These are phyloP conservation scores for Arthrocladium fulminans DNA, from an alignment of 2,329 filamentous ascomycete species.

Conservation along the genomic window DNA sequence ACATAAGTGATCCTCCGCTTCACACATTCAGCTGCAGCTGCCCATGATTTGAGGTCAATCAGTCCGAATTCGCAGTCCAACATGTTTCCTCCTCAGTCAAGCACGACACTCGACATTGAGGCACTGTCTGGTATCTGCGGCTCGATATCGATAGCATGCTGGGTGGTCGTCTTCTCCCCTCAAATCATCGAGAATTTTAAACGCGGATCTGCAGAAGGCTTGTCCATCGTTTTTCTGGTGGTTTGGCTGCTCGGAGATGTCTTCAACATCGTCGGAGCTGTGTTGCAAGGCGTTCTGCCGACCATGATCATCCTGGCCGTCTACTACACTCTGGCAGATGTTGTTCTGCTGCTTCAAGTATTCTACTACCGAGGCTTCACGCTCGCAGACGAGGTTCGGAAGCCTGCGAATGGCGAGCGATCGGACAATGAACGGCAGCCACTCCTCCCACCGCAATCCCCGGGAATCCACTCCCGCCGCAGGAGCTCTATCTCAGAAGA, in stretches of 20 bases:
- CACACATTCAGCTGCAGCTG: not conserved
- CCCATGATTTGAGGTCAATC: not conserved
- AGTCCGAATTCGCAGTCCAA: not conserved
- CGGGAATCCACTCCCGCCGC: not conserved
- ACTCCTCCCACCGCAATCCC: conserved; percentile 13
- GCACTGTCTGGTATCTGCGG: conserved; percentile 89
- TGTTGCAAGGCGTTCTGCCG: conserved; percentile 81
- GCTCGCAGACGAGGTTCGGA: conserved; percentile 24
- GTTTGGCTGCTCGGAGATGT: conserved; percentile 91
- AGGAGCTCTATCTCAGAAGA: conserved; percentile 10
- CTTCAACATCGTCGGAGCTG: conserved; percentile 90
- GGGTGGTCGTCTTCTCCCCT: conserved; percentile 95
- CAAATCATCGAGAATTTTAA: conserved; percentile 95
- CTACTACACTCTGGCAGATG: conserved; percentile 86
- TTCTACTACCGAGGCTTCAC: conserved; percentile 89
- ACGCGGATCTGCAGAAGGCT: conserved; percentile 71
- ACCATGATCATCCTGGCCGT: conserved; percentile 95
- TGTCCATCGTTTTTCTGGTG: conserved; percentile 85
- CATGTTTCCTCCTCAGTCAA: conserved; percentile 31
- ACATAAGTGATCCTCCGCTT: not conserved
- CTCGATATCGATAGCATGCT: conserved; percentile 92
- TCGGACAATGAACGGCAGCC: conserved; percentile 21
- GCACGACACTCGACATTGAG: conserved; percentile 66
- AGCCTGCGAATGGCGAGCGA: conserved; percentile 8
- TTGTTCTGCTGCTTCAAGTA: conserved; percentile 79